Base-by-base conservation (phyloP, 2,329 filamentous ascomycete species). In the Exutisphaerella laricina region DNA sequence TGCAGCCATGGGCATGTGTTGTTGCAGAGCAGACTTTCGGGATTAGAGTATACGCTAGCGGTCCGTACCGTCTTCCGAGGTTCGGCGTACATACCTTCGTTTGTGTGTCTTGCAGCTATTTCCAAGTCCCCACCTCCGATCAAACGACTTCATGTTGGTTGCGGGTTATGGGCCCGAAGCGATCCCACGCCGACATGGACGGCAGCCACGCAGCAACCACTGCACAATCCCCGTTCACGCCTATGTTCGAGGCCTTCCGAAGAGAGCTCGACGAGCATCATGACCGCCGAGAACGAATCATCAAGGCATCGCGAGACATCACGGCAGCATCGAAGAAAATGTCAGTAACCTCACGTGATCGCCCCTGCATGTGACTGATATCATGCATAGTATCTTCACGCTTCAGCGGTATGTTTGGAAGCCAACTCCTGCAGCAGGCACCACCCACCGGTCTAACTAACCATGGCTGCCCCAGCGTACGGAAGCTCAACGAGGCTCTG, bases 251-350 rank as follows among this genome's bases (percentile, higher is more conserved):
- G 64, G 70, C 65, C 5, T 95, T 97, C 64, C 83, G 89, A 39
- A 75, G 84, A 58, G 89, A 96, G 67, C 74, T 98, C 20, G 92
- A 98, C 60, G 80, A 92, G 67, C 90, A 97, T 63, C 87, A 98
- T 65, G 92, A 97, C 66, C 82, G 92, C 12, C 78, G 88, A 43
- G 89, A 96, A 69, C 79, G 84, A 40, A 80, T 95, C 55, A 85
- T 94, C 60, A 98, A 97, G 70, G 84, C 82, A 2, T 94, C 87
- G 6, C 75, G 90, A 49, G 92, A 98, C 64, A 85, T 98, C 45
- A 98, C 92, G 5, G 88, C 88, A 0, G 73, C 88, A 41, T 95
- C 88, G 67, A 98, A 98, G 74, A 98, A 97, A 70, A 94, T 97
- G 88, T 94, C 67, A 69, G 74, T 54, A 22, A 22, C 49, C 30